A percentile compares a stretch with the other conserved stretches of the same genome.
Conservation (phyloP, 306 rosid genomes). For the Hippophae gyantsensis region DNA sequence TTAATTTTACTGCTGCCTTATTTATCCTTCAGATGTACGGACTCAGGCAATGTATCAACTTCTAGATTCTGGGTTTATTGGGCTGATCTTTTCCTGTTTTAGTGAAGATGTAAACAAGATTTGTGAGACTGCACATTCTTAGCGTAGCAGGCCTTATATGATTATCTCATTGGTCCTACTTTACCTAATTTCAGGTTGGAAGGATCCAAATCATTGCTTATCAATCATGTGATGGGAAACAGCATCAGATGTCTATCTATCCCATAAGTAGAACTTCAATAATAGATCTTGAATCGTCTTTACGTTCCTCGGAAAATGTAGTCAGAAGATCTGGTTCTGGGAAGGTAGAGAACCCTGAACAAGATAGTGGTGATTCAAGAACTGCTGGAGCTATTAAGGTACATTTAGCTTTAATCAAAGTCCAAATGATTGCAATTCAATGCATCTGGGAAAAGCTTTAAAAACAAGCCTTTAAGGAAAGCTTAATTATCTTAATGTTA, state of each 20-base stretch:
- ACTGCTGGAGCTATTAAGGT: conserved; percentile 54
- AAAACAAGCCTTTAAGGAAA: too few species aligned
- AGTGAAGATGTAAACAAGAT: conserved; percentile 91
- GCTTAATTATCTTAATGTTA: too few species aligned
- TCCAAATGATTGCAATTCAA: not conserved
- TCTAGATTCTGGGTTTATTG: conserved; percentile 93
- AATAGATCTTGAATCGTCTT: conserved; percentile 81
- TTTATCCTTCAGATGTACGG: conserved; percentile 52
- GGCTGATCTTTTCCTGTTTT: conserved; percentile 90
- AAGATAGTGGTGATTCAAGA: conserved; percentile 76
- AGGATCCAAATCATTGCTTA: conserved; percentile 96
- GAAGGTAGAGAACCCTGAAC: conserved; percentile 47
- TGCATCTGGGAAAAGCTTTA: not conserved
- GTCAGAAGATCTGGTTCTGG: conserved; percentile 33
- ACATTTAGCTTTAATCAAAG: conserved; percentile 4
- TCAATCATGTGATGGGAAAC: conserved; percentile 95
- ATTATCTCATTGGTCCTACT: conserved; percentile 7
- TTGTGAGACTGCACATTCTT: conserved; percentile 12
- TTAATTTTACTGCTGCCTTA: too few species aligned
- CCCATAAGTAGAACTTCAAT: conserved; percentile 57
- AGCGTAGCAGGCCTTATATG: conserved; percentile 8
- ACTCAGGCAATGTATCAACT: conserved; percentile 97
- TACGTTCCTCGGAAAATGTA: conserved; percentile 65
- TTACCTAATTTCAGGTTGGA: conserved; percentile 57
- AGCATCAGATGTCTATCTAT: conserved; percentile 45